Evolutionary conservation across 306 rosid species (phyloP), one percentile per base, ranked within the genome.

Genomic region (Lathyrus tuberosus): DNA sequence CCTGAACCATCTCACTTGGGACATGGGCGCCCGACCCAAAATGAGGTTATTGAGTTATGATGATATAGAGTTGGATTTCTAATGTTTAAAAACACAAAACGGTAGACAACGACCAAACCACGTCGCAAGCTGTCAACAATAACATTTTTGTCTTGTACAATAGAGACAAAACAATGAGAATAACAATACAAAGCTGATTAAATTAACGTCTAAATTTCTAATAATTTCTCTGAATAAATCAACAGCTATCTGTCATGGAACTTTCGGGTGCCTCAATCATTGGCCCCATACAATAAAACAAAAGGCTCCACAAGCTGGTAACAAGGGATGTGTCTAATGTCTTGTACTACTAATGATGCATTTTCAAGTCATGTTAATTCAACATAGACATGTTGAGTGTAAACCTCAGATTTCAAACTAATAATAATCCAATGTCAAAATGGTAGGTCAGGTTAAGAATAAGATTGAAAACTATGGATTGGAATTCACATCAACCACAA

Each of bases 261-360:
- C 53, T 67, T 75, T 69, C 28, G 43, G 26, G 62, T 54, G 63
- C 38, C 67, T 49, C 63, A 63, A 59, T 42, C 61, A 80, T 79
- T 15, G 49, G 46, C 61, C n/a, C n/a, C n/a, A n/a, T n/a, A n/a
- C n/a, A n/a, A n/a, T n/a, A 68, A 13, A 3, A 33, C 41, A 51
- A 49, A 49, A 68, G 79, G 58, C 37, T 73, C 87, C 79, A 79
- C 78, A 71, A 64, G 63, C 70, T 71, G 40, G 67, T 65, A 78
- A 65, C 22, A 71, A 46, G 69, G 41, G 74, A 52, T 43, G 54
- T 26, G 72, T 46, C 72, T 44, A 68, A 12, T 73, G 67, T 68
- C 72, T 62, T 68, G 33, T 62, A 41, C 53, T 30, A 66, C 46
- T 30, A 49, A 52, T 43, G 35, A 74, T 46, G 60, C 42, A 67